A percentile compares a stretch with the other conserved stretches of the same genome.
These are phyloP conservation scores for Artemisia argyi DNA, from an alignment of 129 eudicot species.

Conservation along the genomic window DNA sequence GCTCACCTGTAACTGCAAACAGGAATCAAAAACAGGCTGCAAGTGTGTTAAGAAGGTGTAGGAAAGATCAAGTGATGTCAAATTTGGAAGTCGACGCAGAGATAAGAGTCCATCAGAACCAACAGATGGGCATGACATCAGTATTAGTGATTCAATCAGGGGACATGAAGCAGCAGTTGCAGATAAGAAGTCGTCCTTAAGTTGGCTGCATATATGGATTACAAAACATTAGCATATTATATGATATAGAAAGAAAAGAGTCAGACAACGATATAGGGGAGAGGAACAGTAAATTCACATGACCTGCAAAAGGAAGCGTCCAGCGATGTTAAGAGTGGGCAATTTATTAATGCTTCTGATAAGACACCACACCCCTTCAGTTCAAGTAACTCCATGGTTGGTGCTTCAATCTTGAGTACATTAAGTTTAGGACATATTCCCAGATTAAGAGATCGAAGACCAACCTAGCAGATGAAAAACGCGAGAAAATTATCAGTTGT, in stretches of 20 bases:
- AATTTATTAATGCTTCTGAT: slow-evolving; percentile 78
- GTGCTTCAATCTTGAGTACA: slow-evolving; percentile 74
- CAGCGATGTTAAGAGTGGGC: slow-evolving; percentile 79
- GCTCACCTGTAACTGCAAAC: slow-evolving; percentile 72
- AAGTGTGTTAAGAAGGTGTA: slow-evolving; percentile 83
- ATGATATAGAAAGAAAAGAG: background rate
- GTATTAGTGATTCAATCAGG: slow-evolving; percentile 75
- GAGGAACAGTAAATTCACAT: slow-evolving; percentile 2
- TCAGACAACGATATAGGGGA: slow-evolving; percentile 14
- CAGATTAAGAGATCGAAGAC: slow-evolving; percentile 74
- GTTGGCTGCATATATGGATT: slow-evolving; percentile 63
- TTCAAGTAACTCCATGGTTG: slow-evolving; percentile 84
- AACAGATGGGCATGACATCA: slow-evolving; percentile 92
- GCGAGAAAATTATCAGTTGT: slow-evolving; percentile 3
- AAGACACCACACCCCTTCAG: slow-evolving; percentile 96
- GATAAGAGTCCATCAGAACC: slow-evolving; percentile 86
- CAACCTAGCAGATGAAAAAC: slow-evolving; percentile 57
- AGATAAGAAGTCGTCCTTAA: slow-evolving; percentile 83
- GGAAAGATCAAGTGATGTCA: slow-evolving; percentile 91
- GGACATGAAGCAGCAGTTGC: slow-evolving; percentile 91
- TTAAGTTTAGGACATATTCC: slow-evolving; percentile 93
- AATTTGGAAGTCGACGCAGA: slow-evolving; percentile 58
- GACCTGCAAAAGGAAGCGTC: slow-evolving; percentile 99
- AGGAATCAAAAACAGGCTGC: slow-evolving; percentile 85
- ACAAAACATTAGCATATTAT: slow-evolving; percentile 19